phyloP scores from a whole-genome alignment of 176 grass and related monocot genomes.

The Oryza officinalis region DNA sequence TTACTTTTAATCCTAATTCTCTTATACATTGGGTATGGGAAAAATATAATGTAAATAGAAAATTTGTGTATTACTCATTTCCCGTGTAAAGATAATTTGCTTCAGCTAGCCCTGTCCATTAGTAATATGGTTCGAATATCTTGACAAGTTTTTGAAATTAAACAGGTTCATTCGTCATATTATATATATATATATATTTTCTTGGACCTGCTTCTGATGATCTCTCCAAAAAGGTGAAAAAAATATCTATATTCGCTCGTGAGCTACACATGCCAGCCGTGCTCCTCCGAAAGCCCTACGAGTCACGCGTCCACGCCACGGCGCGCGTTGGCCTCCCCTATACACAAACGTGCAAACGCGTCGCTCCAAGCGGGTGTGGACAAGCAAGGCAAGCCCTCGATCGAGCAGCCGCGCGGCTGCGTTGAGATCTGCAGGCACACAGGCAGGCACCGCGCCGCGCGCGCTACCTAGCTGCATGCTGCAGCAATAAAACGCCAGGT shows the following conservation, averaged over 20 bases:
- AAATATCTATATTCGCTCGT: neutral
- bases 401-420: neutral
- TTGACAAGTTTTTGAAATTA: neutral
- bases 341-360: conserved; percentile 20
- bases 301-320: neutral
- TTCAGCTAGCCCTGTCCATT: no score
- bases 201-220: neutral
- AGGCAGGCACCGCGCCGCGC: neutral
- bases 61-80: no score
- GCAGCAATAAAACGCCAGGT: conserved; percentile 50
- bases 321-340: neutral
- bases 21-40: no score
- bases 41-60: no score
- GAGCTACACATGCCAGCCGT: neutral
- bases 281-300: neutral
- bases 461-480: neutral
- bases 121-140: no score
- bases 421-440: neutral
- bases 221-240: neutral
- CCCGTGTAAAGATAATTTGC: no score
- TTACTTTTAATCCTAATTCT: no score
- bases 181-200: neutral
- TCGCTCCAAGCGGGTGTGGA: conserved; percentile 50
- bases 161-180: neutral
- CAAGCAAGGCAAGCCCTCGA: conserved; percentile 34